phyloP scores from a whole-genome alignment of 176 grass and related monocot genomes.

The Bonia amplexicaulis region DNA sequence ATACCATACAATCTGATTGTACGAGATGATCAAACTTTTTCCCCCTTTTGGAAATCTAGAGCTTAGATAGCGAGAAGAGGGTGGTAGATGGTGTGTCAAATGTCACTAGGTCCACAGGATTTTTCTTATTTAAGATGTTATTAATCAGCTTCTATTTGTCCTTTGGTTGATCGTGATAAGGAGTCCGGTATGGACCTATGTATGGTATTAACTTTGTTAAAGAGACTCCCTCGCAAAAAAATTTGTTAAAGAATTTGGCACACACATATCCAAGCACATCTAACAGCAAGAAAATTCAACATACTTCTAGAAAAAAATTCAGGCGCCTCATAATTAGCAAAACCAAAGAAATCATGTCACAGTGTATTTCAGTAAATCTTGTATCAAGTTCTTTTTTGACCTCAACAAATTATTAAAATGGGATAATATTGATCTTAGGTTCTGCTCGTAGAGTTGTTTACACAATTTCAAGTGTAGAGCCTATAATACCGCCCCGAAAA shows the following conservation, averaged over 20 bases:
- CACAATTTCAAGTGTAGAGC: background rate
- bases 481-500: no score
- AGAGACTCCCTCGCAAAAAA: no score
- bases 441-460: background rate
- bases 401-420: background rate
- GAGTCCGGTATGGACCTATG: background rate
- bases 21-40: background rate
- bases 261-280: background rate
- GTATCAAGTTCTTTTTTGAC: background rate
- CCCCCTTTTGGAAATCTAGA: background rate
- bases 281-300: background rate
- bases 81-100: constrained; percentile 10
- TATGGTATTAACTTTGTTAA: background rate
- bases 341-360: background rate
- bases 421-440: background rate
- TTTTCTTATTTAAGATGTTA: background rate
- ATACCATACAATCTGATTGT: background rate
- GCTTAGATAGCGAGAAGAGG: background rate
- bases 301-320: background rate
- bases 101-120: constrained; percentile 14
- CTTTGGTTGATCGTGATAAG: background rate
- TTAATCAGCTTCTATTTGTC: background rate
- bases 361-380: background rate
- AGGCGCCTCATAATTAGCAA: background rate
- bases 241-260: background rate